Evolutionary conservation across 2,329 filamentous ascomycete genomes (phyloP).

Genomic region (Clonostachys solani): DNA sequence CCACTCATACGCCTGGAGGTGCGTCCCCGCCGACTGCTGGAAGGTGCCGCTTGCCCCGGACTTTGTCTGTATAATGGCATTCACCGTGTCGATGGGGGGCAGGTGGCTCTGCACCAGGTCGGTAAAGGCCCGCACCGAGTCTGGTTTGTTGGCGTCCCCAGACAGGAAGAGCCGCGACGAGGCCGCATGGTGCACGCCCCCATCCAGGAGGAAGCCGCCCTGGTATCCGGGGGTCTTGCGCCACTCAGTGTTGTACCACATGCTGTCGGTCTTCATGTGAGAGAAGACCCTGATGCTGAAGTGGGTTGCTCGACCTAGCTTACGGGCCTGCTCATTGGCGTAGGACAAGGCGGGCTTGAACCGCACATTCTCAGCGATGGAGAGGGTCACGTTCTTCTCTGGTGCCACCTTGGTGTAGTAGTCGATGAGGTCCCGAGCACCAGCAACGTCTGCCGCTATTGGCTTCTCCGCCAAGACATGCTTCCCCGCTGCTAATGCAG

Average conservation of each 20-base stretch:
- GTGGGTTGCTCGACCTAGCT: conserved; percentile 27
- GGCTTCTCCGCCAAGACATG: conserved; percentile 70
- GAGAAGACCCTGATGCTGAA: conserved; percentile 38
- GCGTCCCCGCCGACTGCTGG: conserved; percentile 52
- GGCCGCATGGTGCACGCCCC: conserved; percentile 22
- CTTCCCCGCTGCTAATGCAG: conserved; percentile 60
- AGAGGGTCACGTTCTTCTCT: conserved; percentile 35
- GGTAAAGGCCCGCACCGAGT: conserved; percentile 49
- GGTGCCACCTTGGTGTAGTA: conserved; percentile 19
- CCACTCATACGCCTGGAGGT: conserved; percentile 47
- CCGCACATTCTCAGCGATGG: conserved; percentile 71
- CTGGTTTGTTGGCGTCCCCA: conserved; percentile 33
- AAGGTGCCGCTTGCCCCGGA: conserved; percentile 54
- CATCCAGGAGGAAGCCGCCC: conserved; percentile 5
- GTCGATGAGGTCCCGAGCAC: conserved; percentile 32
- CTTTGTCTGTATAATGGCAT: conserved; percentile 49
- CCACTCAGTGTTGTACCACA: conserved; percentile 45
- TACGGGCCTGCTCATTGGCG: conserved; percentile 36
- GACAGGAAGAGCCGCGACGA: conserved; percentile 60
- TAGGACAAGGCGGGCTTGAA: conserved; percentile 53
- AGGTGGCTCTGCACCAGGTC: conserved; percentile 50
- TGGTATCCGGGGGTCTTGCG: conserved; percentile 4
- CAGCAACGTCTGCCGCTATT: conserved; percentile 53
- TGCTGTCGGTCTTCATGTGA: conserved; percentile 28
- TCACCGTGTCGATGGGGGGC: conserved; percentile 63